These are phyloP conservation scores for Hippophae rhamnoides DNA, from an alignment of 306 rosid species.

Conservation along the genomic window DNA sequence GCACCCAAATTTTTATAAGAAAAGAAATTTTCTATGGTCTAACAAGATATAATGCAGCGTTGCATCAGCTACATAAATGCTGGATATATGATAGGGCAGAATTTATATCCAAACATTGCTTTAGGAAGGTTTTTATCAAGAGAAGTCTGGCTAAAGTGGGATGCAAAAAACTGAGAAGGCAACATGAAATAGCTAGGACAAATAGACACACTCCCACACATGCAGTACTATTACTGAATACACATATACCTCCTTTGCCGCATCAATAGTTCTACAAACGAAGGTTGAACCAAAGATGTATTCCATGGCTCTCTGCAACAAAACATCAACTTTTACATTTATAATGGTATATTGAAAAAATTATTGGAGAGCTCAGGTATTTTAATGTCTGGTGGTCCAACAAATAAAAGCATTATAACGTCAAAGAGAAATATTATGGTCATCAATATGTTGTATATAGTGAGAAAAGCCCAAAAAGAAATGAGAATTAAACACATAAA, in stretches of 20 bases:
- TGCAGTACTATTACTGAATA: conserved; percentile 11
- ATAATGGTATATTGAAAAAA: not conserved
- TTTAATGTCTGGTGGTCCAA: not conserved
- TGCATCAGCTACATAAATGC: not conserved
- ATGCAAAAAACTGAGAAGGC: conserved; percentile 6
- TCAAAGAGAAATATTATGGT: no score
- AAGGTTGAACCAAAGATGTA: conserved; percentile 89
- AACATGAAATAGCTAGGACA: conserved; percentile 10
- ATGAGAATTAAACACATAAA: no score
- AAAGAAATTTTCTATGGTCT: not conserved
- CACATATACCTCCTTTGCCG: conserved; percentile 81
- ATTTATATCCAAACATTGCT: not conserved
- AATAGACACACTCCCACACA: conserved; percentile 1
- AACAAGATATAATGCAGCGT: not conserved
- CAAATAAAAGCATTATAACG: no score
- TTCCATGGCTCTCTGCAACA: conserved; percentile 80
- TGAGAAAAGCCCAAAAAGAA: no score
- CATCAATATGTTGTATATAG: no score
- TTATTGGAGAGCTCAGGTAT: not conserved
- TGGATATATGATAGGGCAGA: not conserved
- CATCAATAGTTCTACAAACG: conserved; percentile 70
- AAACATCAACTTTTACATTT: conserved; percentile 2
- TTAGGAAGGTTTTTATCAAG: no score
- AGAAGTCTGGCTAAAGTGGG: no score
- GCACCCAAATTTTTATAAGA: conserved; percentile 9